phyloP scores from a whole-genome alignment of 768 basidiomycete species.

The Auricularia sp. region DNA sequence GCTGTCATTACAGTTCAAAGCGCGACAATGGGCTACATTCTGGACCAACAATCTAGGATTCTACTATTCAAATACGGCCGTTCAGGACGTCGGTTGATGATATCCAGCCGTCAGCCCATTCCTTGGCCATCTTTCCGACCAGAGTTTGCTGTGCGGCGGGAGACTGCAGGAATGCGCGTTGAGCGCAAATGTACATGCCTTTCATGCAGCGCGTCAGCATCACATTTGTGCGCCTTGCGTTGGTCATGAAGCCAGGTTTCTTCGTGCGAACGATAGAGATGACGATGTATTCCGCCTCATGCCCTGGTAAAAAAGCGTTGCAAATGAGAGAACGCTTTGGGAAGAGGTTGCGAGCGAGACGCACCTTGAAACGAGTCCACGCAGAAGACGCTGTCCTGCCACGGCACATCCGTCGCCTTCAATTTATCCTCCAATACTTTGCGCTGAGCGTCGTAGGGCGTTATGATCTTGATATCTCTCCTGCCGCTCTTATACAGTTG shows the following conservation, averaged over 20 bases:
- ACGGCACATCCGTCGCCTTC: conserved; percentile 35
- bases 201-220: conserved; percentile 76
- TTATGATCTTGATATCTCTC: conserved; percentile 53
- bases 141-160: conserved; percentile 41
- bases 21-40: too few relatives aligned
- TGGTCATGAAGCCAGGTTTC: conserved; percentile 57
- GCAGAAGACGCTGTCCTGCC: conserved; percentile 57
- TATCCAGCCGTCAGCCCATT: conserved; percentile 15
- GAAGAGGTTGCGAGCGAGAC: background rate
- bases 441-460: conserved; percentile 73
- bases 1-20: too few relatives aligned
- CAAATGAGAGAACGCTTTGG: too few relatives aligned
- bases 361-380: conserved; percentile 75
- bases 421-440: conserved; percentile 46
- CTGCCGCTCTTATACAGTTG: conserved; percentile 37
- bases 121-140: conserved; percentile 27
- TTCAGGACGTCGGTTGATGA: background rate
- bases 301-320: conserved; percentile 43
- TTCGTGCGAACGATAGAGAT: conserved; percentile 60
- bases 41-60: background rate
- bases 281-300: conserved; percentile 72
- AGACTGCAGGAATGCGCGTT: conserved; percentile 43
- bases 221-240: conserved; percentile 67
- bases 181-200: conserved; percentile 69
- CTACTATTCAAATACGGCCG: background rate